These are phyloP conservation scores for Lasiodiplodia gonubiensis DNA, from an alignment of 2,329 filamentous ascomycete species.

Conservation along the genomic window DNA sequence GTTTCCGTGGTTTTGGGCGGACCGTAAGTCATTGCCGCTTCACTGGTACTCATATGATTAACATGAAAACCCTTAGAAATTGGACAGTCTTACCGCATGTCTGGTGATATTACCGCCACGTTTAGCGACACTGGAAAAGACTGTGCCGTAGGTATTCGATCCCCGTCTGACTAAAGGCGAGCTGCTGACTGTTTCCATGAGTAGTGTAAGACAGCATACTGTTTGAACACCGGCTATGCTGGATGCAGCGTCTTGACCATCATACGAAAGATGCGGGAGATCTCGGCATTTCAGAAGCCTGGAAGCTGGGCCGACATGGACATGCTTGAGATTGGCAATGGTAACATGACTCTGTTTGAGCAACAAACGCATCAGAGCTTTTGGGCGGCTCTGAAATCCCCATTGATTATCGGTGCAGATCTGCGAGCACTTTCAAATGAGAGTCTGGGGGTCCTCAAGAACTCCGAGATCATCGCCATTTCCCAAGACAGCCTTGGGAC, in stretches of 20 bases:
- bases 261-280: conserved; percentile 45
- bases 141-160: conserved; percentile 28
- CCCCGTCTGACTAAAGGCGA: background rate
- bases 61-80: background rate
- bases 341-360: conserved; percentile 53
- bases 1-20: conserved; percentile 20
- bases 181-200: conserved; percentile 32
- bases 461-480: conserved; percentile 48
- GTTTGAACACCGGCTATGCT: conserved; percentile 37
- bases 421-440: conserved; percentile 38
- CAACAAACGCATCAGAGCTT: conserved; percentile 58
- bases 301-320: conserved; percentile 32
- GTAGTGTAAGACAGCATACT: conserved; percentile 42
- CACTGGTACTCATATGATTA: accelerated
- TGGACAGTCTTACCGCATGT: conserved; percentile 37
- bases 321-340: conserved; percentile 56
- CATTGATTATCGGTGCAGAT: conserved; percentile 56
- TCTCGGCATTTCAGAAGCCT: conserved; percentile 40
- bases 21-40: background rate
- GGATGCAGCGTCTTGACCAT: conserved; percentile 38
- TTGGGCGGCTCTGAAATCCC: conserved; percentile 59
- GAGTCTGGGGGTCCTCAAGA: conserved; percentile 52
- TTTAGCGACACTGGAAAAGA: conserved; percentile 7
- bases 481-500: conserved; percentile 50
- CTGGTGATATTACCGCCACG: conserved; percentile 35